phyloP scores from a whole-genome alignment of 1,284 basidiomycete species.

The Xerocomus amazonicus region DNA sequence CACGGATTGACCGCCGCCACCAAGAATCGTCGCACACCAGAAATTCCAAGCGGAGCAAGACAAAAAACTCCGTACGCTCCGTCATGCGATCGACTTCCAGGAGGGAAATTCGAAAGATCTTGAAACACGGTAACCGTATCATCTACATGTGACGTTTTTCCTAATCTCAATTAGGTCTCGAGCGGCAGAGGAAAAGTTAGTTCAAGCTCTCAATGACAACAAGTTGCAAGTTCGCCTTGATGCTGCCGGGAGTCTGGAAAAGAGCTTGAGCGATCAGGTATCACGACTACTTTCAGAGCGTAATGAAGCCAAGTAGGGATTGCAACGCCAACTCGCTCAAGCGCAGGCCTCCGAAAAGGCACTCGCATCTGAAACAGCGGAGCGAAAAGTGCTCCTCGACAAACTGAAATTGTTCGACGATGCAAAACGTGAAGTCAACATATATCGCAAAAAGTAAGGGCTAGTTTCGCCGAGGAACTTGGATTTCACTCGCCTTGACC shows the following conservation, averaged over 20 bases:
- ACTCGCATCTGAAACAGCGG: constrained; percentile 18
- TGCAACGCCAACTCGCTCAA: constrained; percentile 17
- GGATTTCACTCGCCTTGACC: constrained; percentile 1
- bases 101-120: constrained; percentile 25
- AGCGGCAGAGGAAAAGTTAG: constrained; percentile 19
- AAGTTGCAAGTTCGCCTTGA: constrained; percentile 32
- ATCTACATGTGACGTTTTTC: background rate
- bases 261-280: constrained; percentile 27
- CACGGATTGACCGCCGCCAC: constrained; percentile 10
- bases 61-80: constrained; percentile 28
- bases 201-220: constrained; percentile 15
- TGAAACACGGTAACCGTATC: constrained; percentile 25
- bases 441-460: constrained; percentile 26
- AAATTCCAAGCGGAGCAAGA: constrained; percentile 23
- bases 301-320: constrained; percentile 17
- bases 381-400: constrained; percentile 20
- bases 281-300: constrained; percentile 27
- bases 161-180: constrained; percentile 23
- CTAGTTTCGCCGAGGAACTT: background rate
- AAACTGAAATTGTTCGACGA: constrained; percentile 23
- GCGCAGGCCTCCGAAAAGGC: constrained; percentile 15
- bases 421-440: constrained; percentile 20
- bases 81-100: constrained; percentile 31
- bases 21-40: constrained; percentile 24
- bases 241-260: constrained; percentile 25